A percentile compares a stretch with the other conserved stretches of the same genome.
phyloP scores from a whole-genome alignment of 768 basidiomycete genomes.

The Trametes villosa region DNA sequence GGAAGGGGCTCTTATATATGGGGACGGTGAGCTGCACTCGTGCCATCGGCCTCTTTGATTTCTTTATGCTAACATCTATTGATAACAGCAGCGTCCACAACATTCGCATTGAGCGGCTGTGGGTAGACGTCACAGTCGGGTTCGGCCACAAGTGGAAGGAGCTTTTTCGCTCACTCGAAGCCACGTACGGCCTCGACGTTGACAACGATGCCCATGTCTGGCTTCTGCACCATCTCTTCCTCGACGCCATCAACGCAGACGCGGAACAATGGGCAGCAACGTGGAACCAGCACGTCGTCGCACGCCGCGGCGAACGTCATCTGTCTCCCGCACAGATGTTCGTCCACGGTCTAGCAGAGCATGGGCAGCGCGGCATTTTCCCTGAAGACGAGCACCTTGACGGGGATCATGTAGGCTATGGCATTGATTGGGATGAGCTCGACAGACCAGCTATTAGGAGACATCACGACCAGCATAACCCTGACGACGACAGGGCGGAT shows the following conservation, averaged over 20 bases:
- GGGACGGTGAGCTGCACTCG: slow-evolving; percentile 23
- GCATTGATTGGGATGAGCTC: not conserved
- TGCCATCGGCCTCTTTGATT: not conserved
- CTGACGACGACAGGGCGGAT: not conserved
- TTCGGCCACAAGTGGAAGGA: slow-evolving; percentile 34
- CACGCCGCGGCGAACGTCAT: not conserved
- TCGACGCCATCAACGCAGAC: slow-evolving; percentile 21
- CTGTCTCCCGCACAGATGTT: not conserved
- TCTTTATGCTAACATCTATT: not conserved
- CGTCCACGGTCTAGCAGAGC: not conserved
- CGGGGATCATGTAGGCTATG: not conserved
- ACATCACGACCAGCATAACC: not conserved
- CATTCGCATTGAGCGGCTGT: slow-evolving; percentile 34
- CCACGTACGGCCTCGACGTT: slow-evolving; percentile 26
- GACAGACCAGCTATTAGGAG: not conserved
- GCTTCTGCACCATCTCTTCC: slow-evolving; percentile 31
- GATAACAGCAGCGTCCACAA: slow-evolving; percentile 32
- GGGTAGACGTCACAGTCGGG: slow-evolving; percentile 35
- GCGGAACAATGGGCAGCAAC: not conserved
- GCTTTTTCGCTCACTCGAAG: slow-evolving; percentile 33
- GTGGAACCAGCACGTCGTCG: not conserved
- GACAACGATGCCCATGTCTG: slow-evolving; percentile 31
- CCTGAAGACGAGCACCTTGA: not conserved
- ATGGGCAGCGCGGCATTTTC: not conserved
- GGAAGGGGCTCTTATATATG: slow-evolving; percentile 38